Base-by-base conservation (phyloP, 2,329 filamentous ascomycete genomes). In the Fusarium devonianum region DNA sequence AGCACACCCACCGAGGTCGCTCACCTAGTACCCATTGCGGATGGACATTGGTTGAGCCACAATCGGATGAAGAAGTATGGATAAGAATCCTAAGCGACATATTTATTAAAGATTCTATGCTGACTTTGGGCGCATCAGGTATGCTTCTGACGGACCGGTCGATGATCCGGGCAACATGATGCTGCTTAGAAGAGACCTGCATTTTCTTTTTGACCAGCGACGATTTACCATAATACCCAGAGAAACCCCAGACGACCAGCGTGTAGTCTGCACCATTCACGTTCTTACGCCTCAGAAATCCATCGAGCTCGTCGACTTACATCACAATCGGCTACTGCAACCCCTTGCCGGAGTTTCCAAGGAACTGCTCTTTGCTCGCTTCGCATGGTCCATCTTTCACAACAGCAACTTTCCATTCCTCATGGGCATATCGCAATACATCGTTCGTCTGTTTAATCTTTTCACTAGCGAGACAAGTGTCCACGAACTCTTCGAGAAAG, bases 21-120 rank as follows among this genome's bases (percentile, higher is more conserved):
- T 14, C 40, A 44, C 23, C 29, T 44, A 7, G 40, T 44, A 5
- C 40, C 40, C 21, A n/a, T 44, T 10, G 40, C 30, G 11, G 32
- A 44, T 29, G 32, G 22, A 13, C 30, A 44, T 21, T 36, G 30
- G 40, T 12, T 44, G 6, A 29, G 4, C 23, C 12, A 26, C 11
- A 44, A 44, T 11, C 13, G 16, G 8, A 44, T 44, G 30, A 19
- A 36, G 5, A 35, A 16, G 40, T 44, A 36, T 34, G 23, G n/a
- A n/a, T n/a, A n/a, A n/a, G n/a, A n/a, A n/a, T n/a, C n/a, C n/a
- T n/a, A n/a, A n/a, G n/a, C n/a, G n/a, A n/a, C n/a, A n/a, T n/a
- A n/a, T n/a, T n/a, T n/a, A n/a, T n/a, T n/a, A 22, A 5, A 21
- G 12, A 41, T 3, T 19, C 25, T 19, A 18, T 33, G n/a, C 29